phyloP scores from a whole-genome alignment of 805 yeast species.

The Sporopachydermia lactativora region DNA sequence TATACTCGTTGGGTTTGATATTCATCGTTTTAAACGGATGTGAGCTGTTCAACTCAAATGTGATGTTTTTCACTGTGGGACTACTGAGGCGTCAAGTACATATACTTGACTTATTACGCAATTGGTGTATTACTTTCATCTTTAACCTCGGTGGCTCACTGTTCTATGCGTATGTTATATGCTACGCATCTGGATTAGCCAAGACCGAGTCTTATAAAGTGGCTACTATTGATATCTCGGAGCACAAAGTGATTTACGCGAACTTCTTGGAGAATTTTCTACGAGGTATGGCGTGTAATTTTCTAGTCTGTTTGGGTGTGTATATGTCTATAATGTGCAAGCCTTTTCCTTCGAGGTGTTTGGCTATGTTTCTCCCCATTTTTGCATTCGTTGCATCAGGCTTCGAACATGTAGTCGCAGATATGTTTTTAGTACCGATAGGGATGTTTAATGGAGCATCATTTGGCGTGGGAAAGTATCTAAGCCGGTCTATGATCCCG shows the following conservation, averaged over 20 bases:
- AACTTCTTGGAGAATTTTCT: slow-evolving; percentile 48
- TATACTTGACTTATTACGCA: slow-evolving; percentile 42
- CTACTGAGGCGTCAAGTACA: slow-evolving; percentile 57
- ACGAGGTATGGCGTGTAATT: slow-evolving; percentile 55
- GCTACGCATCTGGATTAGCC: slow-evolving; percentile 41
- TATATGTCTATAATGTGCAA: slow-evolving; percentile 67
- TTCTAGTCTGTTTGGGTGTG: slow-evolving; percentile 61
- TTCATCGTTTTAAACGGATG: slow-evolving; percentile 65
- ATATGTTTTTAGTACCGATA: slow-evolving; percentile 54
- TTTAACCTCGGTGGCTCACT: slow-evolving; percentile 51
- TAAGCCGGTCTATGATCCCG: slow-evolving; percentile 64
- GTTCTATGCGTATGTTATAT: slow-evolving; percentile 51
- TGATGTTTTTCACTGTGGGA: slow-evolving; percentile 58
- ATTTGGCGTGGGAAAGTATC: slow-evolving; percentile 44
- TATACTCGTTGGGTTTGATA: slow-evolving; percentile 60
- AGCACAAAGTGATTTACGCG: slow-evolving; percentile 26
- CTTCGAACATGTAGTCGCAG: slow-evolving; percentile 72
- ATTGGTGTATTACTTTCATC: slow-evolving; percentile 56
- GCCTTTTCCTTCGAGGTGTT: slow-evolving; percentile 61
- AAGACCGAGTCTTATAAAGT: slow-evolving; percentile 24
- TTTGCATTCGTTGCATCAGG: slow-evolving; percentile 72
- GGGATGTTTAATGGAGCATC: slow-evolving; percentile 58
- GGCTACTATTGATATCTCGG: slow-evolving; percentile 35
- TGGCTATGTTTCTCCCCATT: slow-evolving; percentile 51
- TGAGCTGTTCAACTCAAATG: slow-evolving; percentile 63